These are phyloP conservation scores for Wickerhamiella slavikovae DNA, from an alignment of 805 yeast species.

Conservation along the genomic window DNA sequence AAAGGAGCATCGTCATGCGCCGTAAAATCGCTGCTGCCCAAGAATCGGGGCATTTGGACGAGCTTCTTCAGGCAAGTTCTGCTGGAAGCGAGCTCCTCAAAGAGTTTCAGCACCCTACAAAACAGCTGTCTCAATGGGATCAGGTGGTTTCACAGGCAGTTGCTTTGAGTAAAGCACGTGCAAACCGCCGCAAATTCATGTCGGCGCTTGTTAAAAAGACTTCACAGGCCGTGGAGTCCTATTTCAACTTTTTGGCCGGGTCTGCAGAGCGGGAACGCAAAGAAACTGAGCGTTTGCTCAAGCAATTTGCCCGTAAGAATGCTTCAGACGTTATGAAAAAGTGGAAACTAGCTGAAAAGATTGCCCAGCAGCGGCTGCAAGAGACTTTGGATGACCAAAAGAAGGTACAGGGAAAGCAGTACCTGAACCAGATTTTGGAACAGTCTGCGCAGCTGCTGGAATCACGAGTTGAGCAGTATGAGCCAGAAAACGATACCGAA, in stretches of 20 bases:
- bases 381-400: constrained; percentile 46
- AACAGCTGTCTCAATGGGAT: constrained; percentile 40
- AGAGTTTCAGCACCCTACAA: constrained; percentile 29
- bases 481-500: constrained; percentile 16
- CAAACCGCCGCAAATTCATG: constrained; percentile 41
- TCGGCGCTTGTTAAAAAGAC: constrained; percentile 49
- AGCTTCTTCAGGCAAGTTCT: constrained; percentile 15
- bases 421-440: constrained; percentile 68
- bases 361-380: constrained; percentile 51
- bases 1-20: constrained; percentile 28
- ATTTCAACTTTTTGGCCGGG: constrained; percentile 70
- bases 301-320: constrained; percentile 57
- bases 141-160: constrained; percentile 59
- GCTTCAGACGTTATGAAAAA: constrained; percentile 71
- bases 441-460: constrained; percentile 80
- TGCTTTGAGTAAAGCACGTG: constrained; percentile 46
- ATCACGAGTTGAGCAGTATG: constrained; percentile 38
- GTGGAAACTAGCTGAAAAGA: constrained; percentile 76
- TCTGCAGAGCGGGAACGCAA: constrained; percentile 67
- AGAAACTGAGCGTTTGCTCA: constrained; percentile 51
- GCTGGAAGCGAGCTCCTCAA: constrained; percentile 13
- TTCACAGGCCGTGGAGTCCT: constrained; percentile 65
- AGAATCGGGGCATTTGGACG: constrained; percentile 14
- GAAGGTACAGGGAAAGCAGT: constrained; percentile 65
- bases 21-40: constrained; percentile 28